Evolutionary conservation across 352 stramenopile species (phyloP).

Genomic region (Phytophthora lateralis): DNA sequence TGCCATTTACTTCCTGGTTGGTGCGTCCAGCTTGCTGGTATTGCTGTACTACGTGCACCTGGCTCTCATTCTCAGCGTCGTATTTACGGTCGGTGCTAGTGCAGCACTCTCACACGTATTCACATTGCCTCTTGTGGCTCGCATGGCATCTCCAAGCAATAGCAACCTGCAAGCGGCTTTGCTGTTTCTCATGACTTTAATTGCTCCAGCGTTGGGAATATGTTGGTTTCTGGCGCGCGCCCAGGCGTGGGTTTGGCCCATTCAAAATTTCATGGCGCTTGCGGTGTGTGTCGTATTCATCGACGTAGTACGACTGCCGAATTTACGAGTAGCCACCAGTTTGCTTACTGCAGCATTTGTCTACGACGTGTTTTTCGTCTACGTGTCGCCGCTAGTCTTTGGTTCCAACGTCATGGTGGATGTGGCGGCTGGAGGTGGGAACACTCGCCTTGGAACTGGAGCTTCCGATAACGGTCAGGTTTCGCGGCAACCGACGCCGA

Average conservation of each 20-base stretch:
- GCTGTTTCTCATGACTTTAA: constrained; percentile 24
- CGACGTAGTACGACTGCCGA: constrained; percentile 76
- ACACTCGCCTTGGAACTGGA: constrained; percentile 12
- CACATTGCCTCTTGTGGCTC: constrained; percentile 41
- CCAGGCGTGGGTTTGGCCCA: constrained; percentile 76
- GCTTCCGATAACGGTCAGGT: constrained; percentile 11
- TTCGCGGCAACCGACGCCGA: constrained; percentile 36
- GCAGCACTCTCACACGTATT: constrained; percentile 55
- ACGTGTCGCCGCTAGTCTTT: constrained; percentile 88
- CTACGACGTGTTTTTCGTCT: constrained; percentile 96
- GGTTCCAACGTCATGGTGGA: constrained; percentile 91
- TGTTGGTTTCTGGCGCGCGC: constrained; percentile 69
- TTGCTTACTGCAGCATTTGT: constrained; percentile 89
- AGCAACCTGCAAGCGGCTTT: constrained; percentile 18
- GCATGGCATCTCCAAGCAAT: constrained; percentile 19
- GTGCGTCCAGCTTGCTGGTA: constrained; percentile 57
- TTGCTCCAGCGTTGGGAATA: constrained; percentile 29
- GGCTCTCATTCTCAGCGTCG: constrained; percentile 53
- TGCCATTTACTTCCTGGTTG: constrained; percentile 60
- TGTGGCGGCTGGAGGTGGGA: constrained; percentile 81
- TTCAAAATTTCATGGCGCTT: constrained; percentile 89
- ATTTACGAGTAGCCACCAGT: constrained; percentile 80
- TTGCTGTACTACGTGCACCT: constrained; percentile 76
- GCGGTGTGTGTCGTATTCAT: constrained; percentile 92
- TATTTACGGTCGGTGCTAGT: constrained; percentile 60